phyloP scores from a whole-genome alignment of 2,329 filamentous ascomycete species.

The Teratosphaeriaceae sp. region DNA sequence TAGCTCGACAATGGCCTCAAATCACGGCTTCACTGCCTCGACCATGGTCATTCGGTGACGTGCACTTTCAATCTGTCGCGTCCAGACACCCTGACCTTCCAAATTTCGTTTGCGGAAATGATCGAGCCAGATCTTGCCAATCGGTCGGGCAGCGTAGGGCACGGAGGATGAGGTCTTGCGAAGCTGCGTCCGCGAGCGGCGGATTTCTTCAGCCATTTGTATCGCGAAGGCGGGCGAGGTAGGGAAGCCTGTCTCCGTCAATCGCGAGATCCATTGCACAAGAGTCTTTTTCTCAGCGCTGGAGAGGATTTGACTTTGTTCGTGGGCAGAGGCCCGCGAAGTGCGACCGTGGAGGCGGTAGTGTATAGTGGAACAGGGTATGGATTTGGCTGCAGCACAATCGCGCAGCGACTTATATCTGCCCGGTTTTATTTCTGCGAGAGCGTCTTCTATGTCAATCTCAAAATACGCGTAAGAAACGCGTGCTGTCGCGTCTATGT shows the following conservation, averaged over 20 bases:
- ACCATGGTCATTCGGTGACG: not conserved
- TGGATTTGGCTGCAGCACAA: not conserved
- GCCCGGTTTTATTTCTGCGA: not conserved
- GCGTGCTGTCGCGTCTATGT: not conserved
- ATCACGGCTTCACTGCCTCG: constrained; percentile 7
- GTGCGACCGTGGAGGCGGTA: not conserved
- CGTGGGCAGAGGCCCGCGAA: constrained; percentile 5
- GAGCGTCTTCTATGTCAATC: not conserved
- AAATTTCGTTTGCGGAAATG: constrained; percentile 4
- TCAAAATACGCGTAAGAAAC: not conserved
- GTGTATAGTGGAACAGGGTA: not conserved
- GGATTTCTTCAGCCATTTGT: constrained; percentile 10
- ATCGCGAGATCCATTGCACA: not conserved
- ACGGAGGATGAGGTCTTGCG: not conserved
- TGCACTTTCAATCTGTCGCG: constrained; percentile 4
- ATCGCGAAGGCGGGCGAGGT: constrained; percentile 4
- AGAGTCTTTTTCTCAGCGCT: constrained; percentile 6
- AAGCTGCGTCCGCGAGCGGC: not conserved
- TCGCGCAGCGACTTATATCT: not conserved
- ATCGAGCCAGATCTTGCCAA: constrained; percentile 7
- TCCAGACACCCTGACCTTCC: constrained; percentile 6
- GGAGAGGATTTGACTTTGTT: constrained; percentile 7
- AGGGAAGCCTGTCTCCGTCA: constrained; percentile 6
- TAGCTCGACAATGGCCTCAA: constrained; percentile 8
- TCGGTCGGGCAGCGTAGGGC: not conserved